Evolutionary conservation across 352 stramenopile species (phyloP).

Genomic region (Phytophthora rubi): DNA sequence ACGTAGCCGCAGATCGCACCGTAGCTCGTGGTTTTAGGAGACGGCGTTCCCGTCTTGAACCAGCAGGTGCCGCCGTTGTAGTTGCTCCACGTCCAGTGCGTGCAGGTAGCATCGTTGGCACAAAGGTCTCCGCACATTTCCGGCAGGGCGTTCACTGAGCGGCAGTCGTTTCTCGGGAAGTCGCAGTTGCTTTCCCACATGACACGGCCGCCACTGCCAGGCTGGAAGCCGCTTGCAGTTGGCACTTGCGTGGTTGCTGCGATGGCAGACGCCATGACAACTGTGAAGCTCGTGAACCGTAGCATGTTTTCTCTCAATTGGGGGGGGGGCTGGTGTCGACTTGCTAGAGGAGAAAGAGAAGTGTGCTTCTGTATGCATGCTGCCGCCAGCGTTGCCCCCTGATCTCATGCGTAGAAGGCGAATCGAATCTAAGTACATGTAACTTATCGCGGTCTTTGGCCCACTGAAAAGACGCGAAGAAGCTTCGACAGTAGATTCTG

Average conservation of each 20-base stretch:
- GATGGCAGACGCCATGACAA: slow-evolving; percentile 4
- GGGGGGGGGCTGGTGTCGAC: not conserved
- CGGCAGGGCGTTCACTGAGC: slow-evolving; percentile 18
- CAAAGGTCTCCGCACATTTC: slow-evolving; percentile 39
- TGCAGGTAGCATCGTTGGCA: slow-evolving; percentile 29
- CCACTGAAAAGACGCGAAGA: slow-evolving; percentile 17
- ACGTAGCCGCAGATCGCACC: slow-evolving; percentile 39
- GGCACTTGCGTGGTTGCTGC: slow-evolving; percentile 1
- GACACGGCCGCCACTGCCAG: slow-evolving; percentile 25
- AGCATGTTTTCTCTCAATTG: slow-evolving; percentile 4
- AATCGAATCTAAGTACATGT: slow-evolving; percentile 1
- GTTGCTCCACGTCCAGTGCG: slow-evolving; percentile 37
- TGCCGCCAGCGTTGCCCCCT: not conserved
- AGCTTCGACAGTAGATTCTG: slow-evolving; percentile 12
- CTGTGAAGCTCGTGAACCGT: slow-evolving; percentile 5
- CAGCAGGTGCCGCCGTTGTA: slow-evolving; percentile 44
- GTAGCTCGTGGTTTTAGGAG: slow-evolving; percentile 15
- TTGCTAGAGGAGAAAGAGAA: slow-evolving; percentile 11
- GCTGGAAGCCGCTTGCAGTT: slow-evolving; percentile 14
- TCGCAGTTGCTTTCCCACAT: slow-evolving; percentile 39
- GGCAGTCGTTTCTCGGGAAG: slow-evolving; percentile 30
- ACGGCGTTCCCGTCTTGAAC: slow-evolving; percentile 28
- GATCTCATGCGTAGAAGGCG: not conserved
- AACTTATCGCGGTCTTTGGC: not conserved
- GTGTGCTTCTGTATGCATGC: not conserved